Base-by-base conservation (phyloP, 805 yeast species). In the Saccharomycopsis sp. region DNA sequence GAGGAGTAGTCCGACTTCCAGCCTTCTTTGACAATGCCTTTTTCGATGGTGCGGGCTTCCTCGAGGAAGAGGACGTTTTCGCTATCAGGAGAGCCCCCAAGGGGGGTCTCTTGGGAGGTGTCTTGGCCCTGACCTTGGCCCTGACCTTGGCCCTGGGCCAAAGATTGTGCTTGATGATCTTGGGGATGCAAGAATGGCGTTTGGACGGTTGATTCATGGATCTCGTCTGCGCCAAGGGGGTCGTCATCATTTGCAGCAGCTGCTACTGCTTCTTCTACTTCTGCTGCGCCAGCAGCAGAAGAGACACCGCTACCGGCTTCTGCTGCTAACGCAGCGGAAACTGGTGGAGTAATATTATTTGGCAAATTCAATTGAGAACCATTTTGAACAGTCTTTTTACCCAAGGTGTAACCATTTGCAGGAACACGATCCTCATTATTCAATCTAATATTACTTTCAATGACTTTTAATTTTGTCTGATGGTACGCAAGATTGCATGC, bases 1-100 rank as follows among this genome's bases (percentile, higher is more conserved):
- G 76, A 80, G 4, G 77, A 61, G 56, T 80, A 88, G 59, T 92
- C 98, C 1, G 92, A 76, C 58, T 92, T 92, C 99, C 99, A 92
- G 3, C 99, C 99, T 22, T 73, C 68, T 55, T 82, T 84, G 54
- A 86, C 60, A 46, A 84, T 95, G 8, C 96, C 96, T 41, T 77
- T 71, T 9, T 80, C 72, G 6, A 92, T 64, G 4, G 83, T 73
- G 22, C 88, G 69, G 5, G 72, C 70, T 53, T 88, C 95, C 57
- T 87, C 94, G 9, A 77, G 58, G 51, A 71, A 80, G 10, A 82
- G 46, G 3, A 64, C 61, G n/a, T 60, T 55, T 13, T 61, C 66
- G 4, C 45, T 46, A 27, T 58, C 56, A 25, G 27, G 27, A 10
- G n/a, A 9, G 9, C 27, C 27, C n/a, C 27, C 27, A 10, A 10